Conservation (phyloP, 2,329 filamentous ascomycete genomes). For the Polychaeton citri region DNA sequence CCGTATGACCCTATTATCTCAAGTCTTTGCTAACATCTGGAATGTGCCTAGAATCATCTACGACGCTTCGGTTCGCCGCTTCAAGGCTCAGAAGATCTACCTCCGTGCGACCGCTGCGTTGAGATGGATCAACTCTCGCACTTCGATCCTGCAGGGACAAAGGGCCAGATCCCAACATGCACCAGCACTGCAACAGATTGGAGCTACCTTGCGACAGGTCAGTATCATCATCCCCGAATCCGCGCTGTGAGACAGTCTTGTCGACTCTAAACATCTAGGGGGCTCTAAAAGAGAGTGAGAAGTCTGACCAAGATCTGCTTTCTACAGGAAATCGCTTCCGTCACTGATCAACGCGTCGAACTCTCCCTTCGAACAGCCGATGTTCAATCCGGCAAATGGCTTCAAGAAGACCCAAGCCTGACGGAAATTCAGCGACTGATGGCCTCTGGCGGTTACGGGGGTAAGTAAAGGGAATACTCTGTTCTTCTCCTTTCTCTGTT, state of each 20-base stretch:
- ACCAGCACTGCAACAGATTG: conserved; percentile 34
- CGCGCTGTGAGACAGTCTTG: no score
- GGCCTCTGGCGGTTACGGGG: not conserved
- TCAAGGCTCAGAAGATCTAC: conserved; percentile 49
- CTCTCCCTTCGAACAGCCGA: conserved; percentile 43
- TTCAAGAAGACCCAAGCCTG: conserved; percentile 28
- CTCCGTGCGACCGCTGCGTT: conserved; percentile 44
- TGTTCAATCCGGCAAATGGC: conserved; percentile 45
- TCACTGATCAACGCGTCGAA: conserved; percentile 45
- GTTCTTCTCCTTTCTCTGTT: not conserved
- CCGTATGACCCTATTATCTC: no score
- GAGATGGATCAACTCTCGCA: conserved; percentile 44
- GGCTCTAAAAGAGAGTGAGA: no score
- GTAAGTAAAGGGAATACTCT: not conserved
- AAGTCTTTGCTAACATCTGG: no score
- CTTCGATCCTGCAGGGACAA: conserved; percentile 37
- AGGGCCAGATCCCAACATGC: conserved; percentile 34
- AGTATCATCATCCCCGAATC: conserved; percentile 6
- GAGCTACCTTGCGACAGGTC: conserved; percentile 32
- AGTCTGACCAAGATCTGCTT: conserved; percentile 2
- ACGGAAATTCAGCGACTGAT: not conserved
- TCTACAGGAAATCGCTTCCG: conserved; percentile 39
- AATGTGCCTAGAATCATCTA: conserved; percentile 49
- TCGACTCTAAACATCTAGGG: no score
- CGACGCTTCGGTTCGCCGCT: conserved; percentile 46